Evolutionary conservation across 2,329 filamentous ascomycete species (phyloP).

Genomic region (Myriosclerotinia duriaeana): DNA sequence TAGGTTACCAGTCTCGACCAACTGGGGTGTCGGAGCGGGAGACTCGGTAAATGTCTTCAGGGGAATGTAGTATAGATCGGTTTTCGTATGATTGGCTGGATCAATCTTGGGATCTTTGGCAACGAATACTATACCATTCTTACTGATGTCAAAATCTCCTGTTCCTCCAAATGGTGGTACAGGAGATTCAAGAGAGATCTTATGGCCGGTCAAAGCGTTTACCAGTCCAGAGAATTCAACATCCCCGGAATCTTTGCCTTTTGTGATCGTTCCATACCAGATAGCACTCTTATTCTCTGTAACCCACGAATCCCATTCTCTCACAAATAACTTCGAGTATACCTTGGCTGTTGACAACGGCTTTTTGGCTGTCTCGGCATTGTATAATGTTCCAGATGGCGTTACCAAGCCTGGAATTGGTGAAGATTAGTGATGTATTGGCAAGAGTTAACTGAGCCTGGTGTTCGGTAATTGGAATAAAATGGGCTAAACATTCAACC

Average conservation of each 20-base stretch:
- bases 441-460: not conserved
- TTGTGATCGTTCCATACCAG: constrained; percentile 65
- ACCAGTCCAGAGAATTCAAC: constrained; percentile 47
- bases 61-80: constrained; percentile 73
- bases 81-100: constrained; percentile 74
- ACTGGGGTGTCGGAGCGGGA: constrained; percentile 51
- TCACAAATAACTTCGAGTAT: constrained; percentile 73
- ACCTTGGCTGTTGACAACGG: constrained; percentile 64
- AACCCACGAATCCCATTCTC: constrained; percentile 80
- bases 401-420: constrained; percentile 55
- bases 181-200: constrained; percentile 58
- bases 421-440: constrained; percentile 1
- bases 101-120: constrained; percentile 71
- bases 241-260: constrained; percentile 32
- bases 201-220: constrained; percentile 58
- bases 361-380: constrained; percentile 59
- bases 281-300: constrained; percentile 68
- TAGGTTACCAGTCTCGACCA: constrained; percentile 57
- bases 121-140: constrained; percentile 67
- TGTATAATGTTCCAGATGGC: constrained; percentile 67
- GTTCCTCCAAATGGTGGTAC: constrained; percentile 76
- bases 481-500: no score
- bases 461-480: not conserved
- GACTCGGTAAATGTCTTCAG: constrained; percentile 59
- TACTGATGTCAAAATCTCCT: constrained; percentile 75